Percentiles rank a stretch among this genome's conserved stretches.
Conservation (phyloP, 306 rosid species). For the Sicyos baderoa region DNA sequence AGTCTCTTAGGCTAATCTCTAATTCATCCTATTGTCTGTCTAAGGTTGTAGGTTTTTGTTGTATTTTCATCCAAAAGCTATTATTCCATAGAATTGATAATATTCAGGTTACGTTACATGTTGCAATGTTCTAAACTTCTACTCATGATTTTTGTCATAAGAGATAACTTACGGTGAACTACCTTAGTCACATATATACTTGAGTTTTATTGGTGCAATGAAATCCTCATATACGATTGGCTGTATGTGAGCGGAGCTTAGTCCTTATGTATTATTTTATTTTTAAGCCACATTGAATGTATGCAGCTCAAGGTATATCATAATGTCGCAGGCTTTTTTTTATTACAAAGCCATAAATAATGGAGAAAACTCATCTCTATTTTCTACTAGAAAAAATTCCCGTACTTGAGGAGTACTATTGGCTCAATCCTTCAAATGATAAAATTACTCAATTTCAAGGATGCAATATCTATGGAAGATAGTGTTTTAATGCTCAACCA, state of each 20-base stretch:
- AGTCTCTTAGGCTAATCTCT: not conserved
- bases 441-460: not conserved
- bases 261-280: not conserved
- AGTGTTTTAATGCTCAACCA: not conserved
- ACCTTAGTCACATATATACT: not conserved
- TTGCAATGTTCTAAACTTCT: not conserved
- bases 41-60: not conserved
- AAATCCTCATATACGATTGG: not conserved
- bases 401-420: not conserved
- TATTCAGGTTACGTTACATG: not conserved
- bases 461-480: not conserved
- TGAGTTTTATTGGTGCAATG: not conserved
- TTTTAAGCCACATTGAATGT: not conserved
- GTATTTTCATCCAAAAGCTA: not conserved
- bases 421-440: not conserved
- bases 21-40: not conserved
- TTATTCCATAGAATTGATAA: not conserved
- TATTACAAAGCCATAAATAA: not conserved
- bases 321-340: not conserved
- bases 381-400: not conserved
- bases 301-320: not conserved
- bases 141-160: not conserved
- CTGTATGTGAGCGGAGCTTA: not conserved
- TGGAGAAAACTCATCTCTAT: not conserved
- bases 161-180: not conserved